phyloP scores from a whole-genome alignment of 805 yeast genomes.

The Geotrichum ghanense region DNA sequence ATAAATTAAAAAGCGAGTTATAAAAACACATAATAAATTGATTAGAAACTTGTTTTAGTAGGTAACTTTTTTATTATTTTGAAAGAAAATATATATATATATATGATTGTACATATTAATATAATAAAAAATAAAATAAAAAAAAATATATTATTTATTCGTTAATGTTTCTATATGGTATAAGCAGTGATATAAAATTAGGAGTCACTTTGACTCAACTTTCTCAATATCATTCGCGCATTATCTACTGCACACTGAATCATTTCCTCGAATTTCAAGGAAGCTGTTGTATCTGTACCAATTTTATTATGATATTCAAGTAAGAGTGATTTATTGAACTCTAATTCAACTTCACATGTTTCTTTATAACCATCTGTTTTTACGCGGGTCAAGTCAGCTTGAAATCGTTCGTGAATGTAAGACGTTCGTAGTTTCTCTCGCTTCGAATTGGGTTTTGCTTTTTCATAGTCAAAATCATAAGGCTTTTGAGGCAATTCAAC shows the following conservation, averaged over 20 bases:
- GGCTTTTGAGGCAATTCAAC: slow-evolving; percentile 50
- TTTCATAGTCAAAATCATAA: slow-evolving; percentile 38
- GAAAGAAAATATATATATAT: too few species aligned
- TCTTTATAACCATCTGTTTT: slow-evolving; percentile 11
- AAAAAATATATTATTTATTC: too few species aligned
- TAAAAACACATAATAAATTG: too few species aligned
- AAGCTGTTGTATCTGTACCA: slow-evolving; percentile 28
- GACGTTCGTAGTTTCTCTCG: slow-evolving; percentile 66
- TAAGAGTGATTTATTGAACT: slow-evolving; percentile 35
- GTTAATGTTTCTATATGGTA: too few species aligned
- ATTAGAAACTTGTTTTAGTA: too few species aligned
- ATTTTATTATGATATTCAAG: slow-evolving; percentile 29
- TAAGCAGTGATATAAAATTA: too few species aligned
- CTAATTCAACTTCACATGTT: slow-evolving; percentile 39
- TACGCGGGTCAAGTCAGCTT: slow-evolving; percentile 24
- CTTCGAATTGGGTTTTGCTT: slow-evolving; percentile 41
- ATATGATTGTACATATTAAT: too few species aligned
- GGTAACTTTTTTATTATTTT: too few species aligned
- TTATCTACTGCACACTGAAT: slow-evolving; percentile 49
- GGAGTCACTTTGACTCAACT: slow-evolving; percentile 13
- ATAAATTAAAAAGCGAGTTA: too few species aligned
- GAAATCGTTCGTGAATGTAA: slow-evolving; percentile 50
- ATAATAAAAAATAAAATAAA: too few species aligned
- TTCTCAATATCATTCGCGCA: slow-evolving; percentile 33
- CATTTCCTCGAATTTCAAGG: slow-evolving; percentile 47